Evolutionary conservation across 441 rosid genomes (phyloP).

Genomic region (Pelargonium citronellum): DNA sequence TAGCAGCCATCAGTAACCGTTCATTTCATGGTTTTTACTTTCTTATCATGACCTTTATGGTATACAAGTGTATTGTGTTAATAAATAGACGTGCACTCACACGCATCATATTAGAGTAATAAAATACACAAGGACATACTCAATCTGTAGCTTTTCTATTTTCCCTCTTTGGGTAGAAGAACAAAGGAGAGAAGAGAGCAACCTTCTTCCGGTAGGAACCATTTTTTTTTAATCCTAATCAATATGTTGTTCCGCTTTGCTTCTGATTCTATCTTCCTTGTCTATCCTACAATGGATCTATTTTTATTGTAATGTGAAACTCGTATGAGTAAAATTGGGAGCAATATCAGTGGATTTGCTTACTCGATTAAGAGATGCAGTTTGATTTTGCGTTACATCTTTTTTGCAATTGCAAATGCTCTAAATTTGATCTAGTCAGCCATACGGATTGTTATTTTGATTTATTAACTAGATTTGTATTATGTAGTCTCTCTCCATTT

Average conservation of each 20-base stretch:
- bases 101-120: neutral
- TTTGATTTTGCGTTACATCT: neutral
- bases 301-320: neutral
- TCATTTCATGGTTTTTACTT: neutral
- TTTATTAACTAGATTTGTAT: neutral
- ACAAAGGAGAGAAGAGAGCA: neutral
- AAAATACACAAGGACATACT: neutral
- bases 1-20: neutral
- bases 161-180: neutral
- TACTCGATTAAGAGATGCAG: slow-evolving; percentile 1
- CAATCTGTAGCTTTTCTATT: neutral
- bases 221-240: neutral
- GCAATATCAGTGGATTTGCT: neutral
- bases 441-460: neutral
- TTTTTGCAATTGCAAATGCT: neutral
- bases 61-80: neutral
- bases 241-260: neutral
- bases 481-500: neutral
- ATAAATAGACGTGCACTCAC: neutral
- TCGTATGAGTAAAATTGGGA: neutral
- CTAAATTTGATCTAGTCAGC: neutral
- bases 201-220: slow-evolving; percentile 1
- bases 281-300: neutral
- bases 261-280: neutral
- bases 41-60: neutral